Conservation (phyloP, 2,329 filamentous ascomycete genomes). For the Fusarium stilboides region DNA sequence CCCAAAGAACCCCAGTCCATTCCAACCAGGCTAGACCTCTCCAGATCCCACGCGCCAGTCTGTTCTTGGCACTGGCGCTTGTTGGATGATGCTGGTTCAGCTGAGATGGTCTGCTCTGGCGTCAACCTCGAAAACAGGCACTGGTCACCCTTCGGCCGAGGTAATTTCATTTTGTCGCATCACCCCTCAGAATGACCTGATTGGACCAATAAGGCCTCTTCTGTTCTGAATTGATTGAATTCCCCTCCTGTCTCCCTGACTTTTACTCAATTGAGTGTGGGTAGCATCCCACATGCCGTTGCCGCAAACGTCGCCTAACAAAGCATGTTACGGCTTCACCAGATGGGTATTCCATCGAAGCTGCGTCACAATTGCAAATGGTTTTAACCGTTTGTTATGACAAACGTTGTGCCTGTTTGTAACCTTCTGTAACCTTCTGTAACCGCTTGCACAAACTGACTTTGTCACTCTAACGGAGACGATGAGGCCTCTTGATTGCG, state of each 20-base stretch:
- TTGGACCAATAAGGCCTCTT: conserved; percentile 34
- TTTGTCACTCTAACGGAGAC: neutral
- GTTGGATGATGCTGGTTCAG: conserved; percentile 47
- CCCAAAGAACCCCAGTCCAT: conserved; percentile 18
- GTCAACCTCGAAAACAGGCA: conserved; percentile 25
- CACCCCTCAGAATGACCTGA: neutral
- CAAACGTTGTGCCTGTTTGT: neutral
- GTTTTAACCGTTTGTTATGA: conserved; percentile 5
- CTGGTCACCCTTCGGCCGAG: conserved; percentile 13
- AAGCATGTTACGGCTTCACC: conserved; percentile 22
- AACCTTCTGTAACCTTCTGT: neutral
- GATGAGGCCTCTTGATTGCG: conserved; percentile 9
- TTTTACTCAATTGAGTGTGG: neutral
- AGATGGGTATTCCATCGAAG: conserved; percentile 1
- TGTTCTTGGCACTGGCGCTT: conserved; percentile 35
- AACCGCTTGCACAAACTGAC: conserved; percentile 4
- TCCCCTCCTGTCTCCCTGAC: conserved; percentile 22
- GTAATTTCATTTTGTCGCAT: conserved; percentile 28
- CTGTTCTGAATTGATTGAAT: conserved; percentile 39
- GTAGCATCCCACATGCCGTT: conserved; percentile 19
- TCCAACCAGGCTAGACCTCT: conserved; percentile 29
- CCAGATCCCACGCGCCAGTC: conserved; percentile 24
- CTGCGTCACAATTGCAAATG: conserved; percentile 20
- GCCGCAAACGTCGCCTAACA: conserved; percentile 32
- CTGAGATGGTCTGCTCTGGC: conserved; percentile 44